Base-by-base conservation (phyloP, 371 early-diverging fungal species). In the Umbelopsis sp. region DNA sequence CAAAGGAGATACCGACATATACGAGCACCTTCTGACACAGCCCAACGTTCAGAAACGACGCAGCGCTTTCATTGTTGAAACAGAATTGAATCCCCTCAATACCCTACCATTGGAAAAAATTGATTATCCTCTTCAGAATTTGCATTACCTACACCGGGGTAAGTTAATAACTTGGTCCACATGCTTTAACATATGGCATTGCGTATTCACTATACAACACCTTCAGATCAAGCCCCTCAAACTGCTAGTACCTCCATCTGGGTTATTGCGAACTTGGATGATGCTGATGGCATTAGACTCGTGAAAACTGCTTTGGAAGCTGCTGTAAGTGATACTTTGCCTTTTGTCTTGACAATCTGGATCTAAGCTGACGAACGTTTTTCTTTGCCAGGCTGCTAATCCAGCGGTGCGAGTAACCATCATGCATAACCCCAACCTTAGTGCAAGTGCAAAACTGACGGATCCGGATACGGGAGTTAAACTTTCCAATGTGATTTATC, bases 1-100 rank as follows among this genome's bases (percentile, higher is more conserved):
- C 9, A 44, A 69, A 0, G 80, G 86, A 8, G 71, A 82, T 4
- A 82, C 75, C 20, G 67, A 93, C 65, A 63, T 94, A n/a, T 93
- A 91, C 62, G 89, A 92, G 0, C 81, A 84, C 65, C 77, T 94
- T 8, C 72, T 94, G 63, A 80, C 85, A 0, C 81, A 83, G 48
- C 87, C 90, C 5, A 74, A 78, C 51, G 91, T 91, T 0, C 70
- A 79, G 25, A 29, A 71, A 6, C 74, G 86, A 11, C 90, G 94
- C 32, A 94, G 91, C 71, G 75, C 89, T 0, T 82, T 86, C 46
- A 81, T 96, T 45, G 86, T 84, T 65, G 79, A 74, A 16, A 83
- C 86, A 0, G 90, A 89, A 22, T 74, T 77, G 11, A 71, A 82
- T 1, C 90, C 90, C 12, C 68, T 91, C 65, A 81, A 79, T 9